Base-by-base conservation (phyloP, 257 asterid genomes). In the Nicotiana attenuata region DNA sequence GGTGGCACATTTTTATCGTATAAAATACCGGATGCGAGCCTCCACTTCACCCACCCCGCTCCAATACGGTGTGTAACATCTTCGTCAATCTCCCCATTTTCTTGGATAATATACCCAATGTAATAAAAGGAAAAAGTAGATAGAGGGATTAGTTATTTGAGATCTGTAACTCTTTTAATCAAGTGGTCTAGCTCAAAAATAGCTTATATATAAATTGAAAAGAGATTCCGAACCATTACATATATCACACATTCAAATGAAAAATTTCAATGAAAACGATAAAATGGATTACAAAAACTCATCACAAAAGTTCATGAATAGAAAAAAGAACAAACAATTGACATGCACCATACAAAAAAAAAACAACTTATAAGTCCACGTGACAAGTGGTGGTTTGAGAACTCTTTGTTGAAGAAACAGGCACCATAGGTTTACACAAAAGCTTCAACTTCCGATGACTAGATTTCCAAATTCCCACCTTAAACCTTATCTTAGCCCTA, bases 401-500 rank as follows among this genome's bases (percentile, higher is more conserved):
- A 6, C 78, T 85, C 90, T 82, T 85, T 0, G 88, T 84, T 50
- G 92, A 73, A 75, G 89, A 80, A 63, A 90, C 80, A 24, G 90
- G 87, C 56, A 89, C 93, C 8, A 91, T 45, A 0, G 91, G 68
- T 4, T 83, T 90, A 83, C 99, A 96, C 1, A 41, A 7, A 10
- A 90, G 84, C 91, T 86, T 90, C 29, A 94, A 78, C 41, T 86
- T 91, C 29, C 94, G 90, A 77, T 90, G 97, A 31, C 88, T 85
- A 7, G 87, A 86, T 81, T 94, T 96, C 47, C 89, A 84, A 19
- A 81, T 83, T 24, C 98, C 97, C 1, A 96, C 83, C 89, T 91
- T 94, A 28, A 90, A 66, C 87, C 98, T 85, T 19, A 96, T 89
- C 80, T 90, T 91, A 5, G 96, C 96, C 89, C 89, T 85, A n/a